A percentile compares a stretch with the other conserved stretches of the same genome.
phyloP scores from a whole-genome alignment of 805 yeast species.

The Candida dajiaensis region DNA sequence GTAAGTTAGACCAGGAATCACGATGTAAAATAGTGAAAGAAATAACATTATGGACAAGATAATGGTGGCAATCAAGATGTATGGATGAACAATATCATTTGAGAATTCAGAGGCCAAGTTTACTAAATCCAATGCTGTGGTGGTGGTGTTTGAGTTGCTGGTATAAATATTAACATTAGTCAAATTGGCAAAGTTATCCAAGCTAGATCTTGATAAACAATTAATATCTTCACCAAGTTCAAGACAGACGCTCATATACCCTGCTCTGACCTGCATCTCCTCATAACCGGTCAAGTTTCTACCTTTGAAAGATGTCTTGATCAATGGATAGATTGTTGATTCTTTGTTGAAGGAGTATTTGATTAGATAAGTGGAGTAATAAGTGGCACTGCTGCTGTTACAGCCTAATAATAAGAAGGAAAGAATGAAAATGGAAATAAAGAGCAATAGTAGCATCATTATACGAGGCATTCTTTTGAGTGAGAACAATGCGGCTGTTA shows the following conservation, averaged over 20 bases:
- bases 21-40: constrained; percentile 35
- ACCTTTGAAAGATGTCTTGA: constrained; percentile 31
- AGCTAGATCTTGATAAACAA: constrained; percentile 32
- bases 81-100: constrained; percentile 46
- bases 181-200: constrained; percentile 20
- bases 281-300: constrained; percentile 31
- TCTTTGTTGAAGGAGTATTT: constrained; percentile 41
- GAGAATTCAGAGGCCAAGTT: constrained; percentile 40
- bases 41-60: constrained; percentile 37
- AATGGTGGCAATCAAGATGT: constrained; percentile 43
- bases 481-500: constrained; percentile 20
- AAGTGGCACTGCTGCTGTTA: constrained; percentile 32
- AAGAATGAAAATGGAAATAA: constrained; percentile 44
- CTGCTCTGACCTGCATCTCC: constrained; percentile 41
- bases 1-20: constrained; percentile 46
- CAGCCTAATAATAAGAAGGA: constrained; percentile 56
- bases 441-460: constrained; percentile 33
- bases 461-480: constrained; percentile 38
- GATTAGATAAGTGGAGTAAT: constrained; percentile 46
- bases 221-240: constrained; percentile 27
- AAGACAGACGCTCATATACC: constrained; percentile 54
- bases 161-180: constrained; percentile 32
- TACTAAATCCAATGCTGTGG: constrained; percentile 38
- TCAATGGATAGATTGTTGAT: constrained; percentile 36
- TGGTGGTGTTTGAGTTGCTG: constrained; percentile 26